A percentile compares a stretch with the other conserved stretches of the same genome.
phyloP scores from a whole-genome alignment of 2,329 filamentous ascomycete genomes.

The Ophiobolus disseminans region DNA sequence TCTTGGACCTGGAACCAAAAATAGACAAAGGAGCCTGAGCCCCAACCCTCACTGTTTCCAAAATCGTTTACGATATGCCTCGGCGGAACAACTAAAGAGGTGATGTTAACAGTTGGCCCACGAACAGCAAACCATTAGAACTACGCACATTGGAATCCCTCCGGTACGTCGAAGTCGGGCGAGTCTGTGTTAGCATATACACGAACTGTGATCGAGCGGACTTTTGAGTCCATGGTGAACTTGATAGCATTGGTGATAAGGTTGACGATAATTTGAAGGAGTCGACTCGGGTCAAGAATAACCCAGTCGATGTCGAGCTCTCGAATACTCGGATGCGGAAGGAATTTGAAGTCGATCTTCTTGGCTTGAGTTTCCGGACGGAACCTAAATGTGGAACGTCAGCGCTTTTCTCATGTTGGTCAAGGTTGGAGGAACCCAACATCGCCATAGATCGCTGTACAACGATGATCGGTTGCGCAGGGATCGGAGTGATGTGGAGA shows the following conservation, averaged over 20 bases:
- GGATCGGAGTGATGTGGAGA: conserved; percentile 46
- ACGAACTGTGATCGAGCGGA: conserved; percentile 48
- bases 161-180: too few species aligned
- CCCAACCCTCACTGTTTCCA: conserved; percentile 5
- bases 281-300: conserved; percentile 19
- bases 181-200: too few species aligned
- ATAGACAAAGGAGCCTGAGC: conserved; percentile 14
- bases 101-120: too few species aligned
- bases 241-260: conserved; percentile 44
- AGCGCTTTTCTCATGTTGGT: too few species aligned
- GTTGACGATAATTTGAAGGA: conserved; percentile 38
- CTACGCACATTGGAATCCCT: too few species aligned
- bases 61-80: too few species aligned
- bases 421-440: too few species aligned
- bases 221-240: conserved; percentile 39
- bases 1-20: conserved; percentile 13
- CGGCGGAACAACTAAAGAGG: too few species aligned
- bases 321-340: conserved; percentile 44
- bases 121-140: too few species aligned
- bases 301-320: conserved; percentile 19
- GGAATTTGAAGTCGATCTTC: conserved; percentile 36
- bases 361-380: conserved; percentile 42
- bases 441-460: conserved; percentile 46
- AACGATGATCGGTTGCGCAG: conserved; percentile 44
- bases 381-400: too few species aligned